phyloP scores from a whole-genome alignment of 495 filamentous ascomycete species.

The Penicillium ucsense region DNA sequence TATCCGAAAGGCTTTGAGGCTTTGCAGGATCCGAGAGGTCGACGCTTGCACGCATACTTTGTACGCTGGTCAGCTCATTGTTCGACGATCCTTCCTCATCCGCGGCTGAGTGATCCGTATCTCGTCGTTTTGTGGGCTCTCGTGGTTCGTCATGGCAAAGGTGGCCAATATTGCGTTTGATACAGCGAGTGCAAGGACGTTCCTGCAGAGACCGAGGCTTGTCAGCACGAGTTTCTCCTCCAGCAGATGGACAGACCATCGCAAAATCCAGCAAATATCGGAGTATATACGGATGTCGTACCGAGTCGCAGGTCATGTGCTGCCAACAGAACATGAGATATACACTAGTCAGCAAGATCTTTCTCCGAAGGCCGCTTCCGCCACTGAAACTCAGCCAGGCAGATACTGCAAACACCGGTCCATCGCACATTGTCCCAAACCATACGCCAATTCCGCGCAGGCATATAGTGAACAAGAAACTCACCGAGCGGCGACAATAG shows the following conservation, averaged over 20 bases:
- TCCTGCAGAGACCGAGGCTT: constrained; percentile 45
- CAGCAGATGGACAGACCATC: background rate
- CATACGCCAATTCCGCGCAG: background rate
- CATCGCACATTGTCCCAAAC: constrained; percentile 1
- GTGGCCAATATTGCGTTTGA: constrained; percentile 98
- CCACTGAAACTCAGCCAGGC: too few species aligned
- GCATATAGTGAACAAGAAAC: constrained; percentile 19
- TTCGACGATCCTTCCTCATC: constrained; percentile 49
- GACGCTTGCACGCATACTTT: constrained; percentile 32
- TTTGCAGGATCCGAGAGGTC: constrained; percentile 33
- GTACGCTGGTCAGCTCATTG: constrained; percentile 29
- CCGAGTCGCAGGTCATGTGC: constrained; percentile 99
- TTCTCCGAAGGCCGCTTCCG: too few species aligned
- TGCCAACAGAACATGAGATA: constrained; percentile 25
- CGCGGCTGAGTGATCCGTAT: constrained; percentile 49
- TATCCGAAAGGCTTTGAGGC: constrained; percentile 32
- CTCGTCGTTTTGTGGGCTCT: constrained; percentile 65
- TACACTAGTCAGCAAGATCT: too few species aligned
- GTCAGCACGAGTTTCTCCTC: constrained; percentile 19
- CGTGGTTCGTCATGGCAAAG: constrained; percentile 96
- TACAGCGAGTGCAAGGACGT: constrained; percentile 92
- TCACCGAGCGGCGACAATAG: constrained; percentile 98
- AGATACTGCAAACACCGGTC: background rate
- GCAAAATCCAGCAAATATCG: too few species aligned
- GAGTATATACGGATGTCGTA: constrained; percentile 45